Conservation (phyloP, 164 flowering plant species). For the Litsea cubeba region DNA sequence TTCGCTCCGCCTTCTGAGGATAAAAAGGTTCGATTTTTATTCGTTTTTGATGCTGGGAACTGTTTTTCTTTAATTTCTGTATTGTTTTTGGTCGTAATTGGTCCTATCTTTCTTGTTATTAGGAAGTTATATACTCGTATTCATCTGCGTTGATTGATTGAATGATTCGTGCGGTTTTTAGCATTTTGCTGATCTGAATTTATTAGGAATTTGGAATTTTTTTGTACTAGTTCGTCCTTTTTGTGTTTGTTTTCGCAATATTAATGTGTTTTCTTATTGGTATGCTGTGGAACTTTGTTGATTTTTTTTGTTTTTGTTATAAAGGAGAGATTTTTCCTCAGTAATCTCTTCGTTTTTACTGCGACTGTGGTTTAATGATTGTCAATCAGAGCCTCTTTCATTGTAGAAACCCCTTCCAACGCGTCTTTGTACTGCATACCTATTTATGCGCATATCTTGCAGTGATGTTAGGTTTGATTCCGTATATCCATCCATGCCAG, state of each 20-base stretch:
- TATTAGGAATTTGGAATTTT: neutral
- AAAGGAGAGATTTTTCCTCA: neutral
- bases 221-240: neutral
- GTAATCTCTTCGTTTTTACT: neutral
- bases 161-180: neutral
- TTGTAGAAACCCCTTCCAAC: neutral
- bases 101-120: no score
- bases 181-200: neutral
- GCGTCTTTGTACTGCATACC: no score
- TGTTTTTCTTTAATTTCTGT: neutral
- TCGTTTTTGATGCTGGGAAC: neutral
- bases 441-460: neutral
- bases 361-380: neutral
- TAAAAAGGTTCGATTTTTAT: slow-evolving; percentile 52
- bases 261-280: neutral
- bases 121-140: neutral
- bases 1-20: slow-evolving; percentile 63
- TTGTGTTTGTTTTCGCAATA: neutral
- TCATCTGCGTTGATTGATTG: neutral
- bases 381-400: neutral
- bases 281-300: neutral
- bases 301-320: neutral
- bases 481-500: neutral
- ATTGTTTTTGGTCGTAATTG: neutral
- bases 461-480: neutral